Conservation (phyloP, 345 rosid species). For the Corymbia maculata region DNA sequence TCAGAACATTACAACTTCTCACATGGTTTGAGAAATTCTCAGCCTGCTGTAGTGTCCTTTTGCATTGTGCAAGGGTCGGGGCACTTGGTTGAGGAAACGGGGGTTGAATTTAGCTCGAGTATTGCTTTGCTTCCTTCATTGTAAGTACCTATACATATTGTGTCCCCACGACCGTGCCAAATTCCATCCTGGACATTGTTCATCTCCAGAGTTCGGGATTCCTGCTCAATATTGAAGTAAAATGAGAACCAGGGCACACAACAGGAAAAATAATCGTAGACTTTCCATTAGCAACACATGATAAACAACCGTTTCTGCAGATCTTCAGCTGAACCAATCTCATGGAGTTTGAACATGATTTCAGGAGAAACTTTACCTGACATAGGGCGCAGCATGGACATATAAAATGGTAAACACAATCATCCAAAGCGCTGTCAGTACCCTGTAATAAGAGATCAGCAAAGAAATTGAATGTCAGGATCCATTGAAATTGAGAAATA, state of each 20-base stretch:
- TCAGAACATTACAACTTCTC: neutral
- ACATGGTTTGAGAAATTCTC: neutral
- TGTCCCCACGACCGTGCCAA: slow-evolving; percentile 97
- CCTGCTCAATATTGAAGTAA: slow-evolving; percentile 23
- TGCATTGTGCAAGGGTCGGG: slow-evolving; percentile 22
- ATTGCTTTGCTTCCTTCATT: slow-evolving; percentile 42
- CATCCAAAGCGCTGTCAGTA: slow-evolving; percentile 54
- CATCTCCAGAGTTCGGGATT: slow-evolving; percentile 87
- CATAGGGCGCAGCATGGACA: slow-evolving; percentile 77
- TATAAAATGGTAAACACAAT: slow-evolving; percentile 59
- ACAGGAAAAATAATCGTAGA: neutral
- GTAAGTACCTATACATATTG: slow-evolving; percentile 56
- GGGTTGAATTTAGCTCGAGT: slow-evolving; percentile 39
- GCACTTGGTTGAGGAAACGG: slow-evolving; percentile 26
- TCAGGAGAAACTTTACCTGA: slow-evolving; percentile 36
- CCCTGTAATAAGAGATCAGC: slow-evolving; percentile 33
- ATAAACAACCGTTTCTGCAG: neutral
- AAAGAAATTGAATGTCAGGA: neutral
- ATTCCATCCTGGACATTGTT: slow-evolving; percentile 88
- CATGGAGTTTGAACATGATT: neutral
- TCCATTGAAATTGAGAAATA: neutral
- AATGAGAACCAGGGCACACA: neutral
- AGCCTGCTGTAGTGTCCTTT: neutral
- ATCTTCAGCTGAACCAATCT: neutral
- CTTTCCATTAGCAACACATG: neutral